Evolutionary conservation across 2,329 filamentous ascomycete genomes (phyloP).

Genomic region (Stylonectria norvegica): DNA sequence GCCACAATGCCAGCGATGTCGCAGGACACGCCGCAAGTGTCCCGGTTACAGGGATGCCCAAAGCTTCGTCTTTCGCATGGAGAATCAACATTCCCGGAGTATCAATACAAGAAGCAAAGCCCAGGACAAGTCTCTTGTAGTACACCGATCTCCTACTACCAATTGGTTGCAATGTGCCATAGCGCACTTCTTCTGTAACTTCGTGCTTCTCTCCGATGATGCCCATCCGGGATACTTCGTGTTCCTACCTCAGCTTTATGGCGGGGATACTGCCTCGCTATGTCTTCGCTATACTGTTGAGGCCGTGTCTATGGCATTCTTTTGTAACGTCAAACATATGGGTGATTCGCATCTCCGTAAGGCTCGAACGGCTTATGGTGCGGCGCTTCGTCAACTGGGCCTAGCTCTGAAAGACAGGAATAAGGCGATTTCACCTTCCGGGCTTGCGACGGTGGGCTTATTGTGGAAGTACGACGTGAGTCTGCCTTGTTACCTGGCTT

Average conservation of each 20-base stretch:
- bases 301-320: not conserved
- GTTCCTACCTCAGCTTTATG: constrained; percentile 1
- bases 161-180: constrained; percentile 4
- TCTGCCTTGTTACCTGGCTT: too few relatives aligned
- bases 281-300: not conserved
- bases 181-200: constrained; percentile 5
- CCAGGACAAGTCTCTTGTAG: not conserved
- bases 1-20: constrained; percentile 5
- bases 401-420: not conserved
- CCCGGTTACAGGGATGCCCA: constrained; percentile 4
- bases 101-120: not conserved
- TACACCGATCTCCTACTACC: not conserved
- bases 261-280: not conserved
- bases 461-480: not conserved
- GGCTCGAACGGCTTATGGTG: not conserved
- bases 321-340: not conserved
- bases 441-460: not conserved
- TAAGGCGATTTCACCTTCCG: not conserved
- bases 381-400: not conserved
- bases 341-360: not conserved
- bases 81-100: not conserved
- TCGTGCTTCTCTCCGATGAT: constrained; percentile 2
- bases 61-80: constrained; percentile 1
- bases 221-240: constrained; percentile 3
- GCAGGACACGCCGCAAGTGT: constrained; percentile 2